These are phyloP conservation scores for Keithomyces neogunnii DNA, from an alignment of 2,329 filamentous ascomycete genomes.

Conservation along the genomic window DNA sequence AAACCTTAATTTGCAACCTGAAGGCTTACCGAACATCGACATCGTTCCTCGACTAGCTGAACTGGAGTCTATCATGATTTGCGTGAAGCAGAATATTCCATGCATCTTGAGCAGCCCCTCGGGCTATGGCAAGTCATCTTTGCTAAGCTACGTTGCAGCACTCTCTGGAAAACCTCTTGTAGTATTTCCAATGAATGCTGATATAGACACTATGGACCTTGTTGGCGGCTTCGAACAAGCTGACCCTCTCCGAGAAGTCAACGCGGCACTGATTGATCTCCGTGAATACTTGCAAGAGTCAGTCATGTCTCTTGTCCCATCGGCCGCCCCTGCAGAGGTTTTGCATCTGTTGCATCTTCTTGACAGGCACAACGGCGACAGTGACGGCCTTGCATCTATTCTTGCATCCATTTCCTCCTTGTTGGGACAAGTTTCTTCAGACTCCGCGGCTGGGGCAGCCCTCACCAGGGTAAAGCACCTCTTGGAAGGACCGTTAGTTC, in stretches of 20 bases:
- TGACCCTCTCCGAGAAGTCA: slow-evolving; percentile 67
- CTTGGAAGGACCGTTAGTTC: slow-evolving; percentile 42
- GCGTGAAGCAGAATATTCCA: slow-evolving; percentile 78
- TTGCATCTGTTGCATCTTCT: slow-evolving; percentile 44
- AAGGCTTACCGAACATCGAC: slow-evolving; percentile 41
- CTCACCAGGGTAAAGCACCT: slow-evolving; percentile 41
- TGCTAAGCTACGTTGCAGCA: slow-evolving; percentile 75
- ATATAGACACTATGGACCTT: slow-evolving; percentile 94
- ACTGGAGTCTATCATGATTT: slow-evolving; percentile 80
- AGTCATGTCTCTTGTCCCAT: slow-evolving; percentile 39
- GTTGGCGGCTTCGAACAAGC: slow-evolving; percentile 95
- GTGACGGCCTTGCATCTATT: slow-evolving; percentile 28
- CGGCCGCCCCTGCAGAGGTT: slow-evolving; percentile 35
- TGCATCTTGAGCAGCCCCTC: slow-evolving; percentile 81
- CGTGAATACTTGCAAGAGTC: slow-evolving; percentile 42
- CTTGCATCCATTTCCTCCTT: slow-evolving; percentile 30
- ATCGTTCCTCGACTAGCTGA: slow-evolving; percentile 53
- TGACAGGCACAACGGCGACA: slow-evolving; percentile 30
- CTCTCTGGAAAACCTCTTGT: slow-evolving; percentile 67
- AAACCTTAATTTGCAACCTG: slow-evolving; percentile 43
- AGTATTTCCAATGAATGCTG: slow-evolving; percentile 83
- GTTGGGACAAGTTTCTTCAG: slow-evolving; percentile 29
- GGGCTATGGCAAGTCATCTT: slow-evolving; percentile 76
- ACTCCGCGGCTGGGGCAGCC: slow-evolving; percentile 37
- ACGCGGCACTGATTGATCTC: slow-evolving; percentile 43